phyloP scores from a whole-genome alignment of 495 filamentous ascomycete species.

The Amorphotheca resinae region DNA sequence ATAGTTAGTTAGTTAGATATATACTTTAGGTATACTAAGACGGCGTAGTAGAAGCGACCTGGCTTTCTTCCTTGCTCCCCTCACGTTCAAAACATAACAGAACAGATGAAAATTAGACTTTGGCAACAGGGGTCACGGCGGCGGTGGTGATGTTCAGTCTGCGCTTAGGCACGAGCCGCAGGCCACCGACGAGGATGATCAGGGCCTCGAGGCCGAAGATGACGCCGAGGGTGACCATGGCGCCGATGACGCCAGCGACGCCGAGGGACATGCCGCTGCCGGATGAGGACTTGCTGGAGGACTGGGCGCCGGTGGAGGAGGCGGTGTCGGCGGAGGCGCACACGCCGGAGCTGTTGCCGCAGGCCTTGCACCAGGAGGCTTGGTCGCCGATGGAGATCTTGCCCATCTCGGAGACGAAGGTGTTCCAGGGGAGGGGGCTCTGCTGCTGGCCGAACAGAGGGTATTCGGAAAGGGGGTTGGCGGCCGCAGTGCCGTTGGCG shows the following conservation, averaged over 20 bases:
- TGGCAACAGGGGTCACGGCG: no score
- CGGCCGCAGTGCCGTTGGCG: slow-evolving; percentile 57
- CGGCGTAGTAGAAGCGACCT: no score
- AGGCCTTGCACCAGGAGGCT: slow-evolving; percentile 55
- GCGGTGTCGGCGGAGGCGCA: slow-evolving; percentile 35
- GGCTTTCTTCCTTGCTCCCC: no score
- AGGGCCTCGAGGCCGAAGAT: slow-evolving; percentile 30
- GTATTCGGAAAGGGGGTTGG: slow-evolving; percentile 36
- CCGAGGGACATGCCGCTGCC: slow-evolving; percentile 26
- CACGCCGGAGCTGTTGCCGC: slow-evolving; percentile 46
- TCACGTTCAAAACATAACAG: no score
- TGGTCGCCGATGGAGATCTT: slow-evolving; percentile 47
- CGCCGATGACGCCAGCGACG: slow-evolving; percentile 43
- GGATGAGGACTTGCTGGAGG: neutral
- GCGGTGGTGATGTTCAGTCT: no score
- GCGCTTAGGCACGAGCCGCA: slow-evolving; percentile 33
- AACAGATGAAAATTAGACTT: no score
- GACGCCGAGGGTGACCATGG: slow-evolving; percentile 33
- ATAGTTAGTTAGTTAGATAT: no score
- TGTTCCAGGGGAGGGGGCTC: slow-evolving; percentile 42
- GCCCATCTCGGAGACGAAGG: slow-evolving; percentile 48
- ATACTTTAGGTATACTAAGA: no score
- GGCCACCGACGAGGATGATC: slow-evolving; percentile 31
- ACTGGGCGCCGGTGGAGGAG: neutral
- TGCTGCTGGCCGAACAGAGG: slow-evolving; percentile 53